phyloP scores from a whole-genome alignment of 2,329 filamentous ascomycete species.

The Fusarium solani-melongenae region DNA sequence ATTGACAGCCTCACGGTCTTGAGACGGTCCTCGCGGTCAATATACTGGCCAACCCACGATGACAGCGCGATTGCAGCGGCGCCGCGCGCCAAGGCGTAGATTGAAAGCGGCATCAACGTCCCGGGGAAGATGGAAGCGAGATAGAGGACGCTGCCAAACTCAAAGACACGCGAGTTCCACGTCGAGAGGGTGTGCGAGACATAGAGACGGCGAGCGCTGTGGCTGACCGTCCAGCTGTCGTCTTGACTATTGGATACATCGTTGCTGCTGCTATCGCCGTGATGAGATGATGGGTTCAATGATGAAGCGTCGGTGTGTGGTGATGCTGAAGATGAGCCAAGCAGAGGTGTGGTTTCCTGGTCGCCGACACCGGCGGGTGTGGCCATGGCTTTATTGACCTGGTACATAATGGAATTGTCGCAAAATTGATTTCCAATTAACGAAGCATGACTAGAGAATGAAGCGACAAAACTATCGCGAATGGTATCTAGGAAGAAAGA shows the following conservation, averaged over 20 bases:
- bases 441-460: background rate
- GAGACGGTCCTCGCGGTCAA: constrained; percentile 67
- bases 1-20: constrained; percentile 63
- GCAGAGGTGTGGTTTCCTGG: constrained; percentile 20
- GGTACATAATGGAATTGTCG: background rate
- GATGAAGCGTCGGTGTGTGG: background rate
- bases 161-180: constrained; percentile 73
- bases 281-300: background rate
- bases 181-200: constrained; percentile 70
- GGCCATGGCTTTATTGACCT: constrained; percentile 18
- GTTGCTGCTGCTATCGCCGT: background rate
- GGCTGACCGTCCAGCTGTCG: constrained; percentile 21
- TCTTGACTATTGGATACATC: background rate
- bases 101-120: constrained; percentile 73
- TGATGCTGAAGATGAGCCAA: constrained; percentile 7
- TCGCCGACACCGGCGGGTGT: constrained; percentile 19
- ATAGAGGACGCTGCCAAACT: constrained; percentile 71
- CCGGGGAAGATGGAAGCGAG: constrained; percentile 65
- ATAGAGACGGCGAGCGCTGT: constrained; percentile 57
- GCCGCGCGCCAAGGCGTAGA: constrained; percentile 74
- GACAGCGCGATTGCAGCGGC: constrained; percentile 68
- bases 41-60: constrained; percentile 65
- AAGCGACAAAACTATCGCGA: background rate
- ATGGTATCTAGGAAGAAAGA: background rate
- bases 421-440: background rate